Evolutionary conservation across 495 filamentous ascomycete species (phyloP).

Genomic region (Aspergillus conjunctus): DNA sequence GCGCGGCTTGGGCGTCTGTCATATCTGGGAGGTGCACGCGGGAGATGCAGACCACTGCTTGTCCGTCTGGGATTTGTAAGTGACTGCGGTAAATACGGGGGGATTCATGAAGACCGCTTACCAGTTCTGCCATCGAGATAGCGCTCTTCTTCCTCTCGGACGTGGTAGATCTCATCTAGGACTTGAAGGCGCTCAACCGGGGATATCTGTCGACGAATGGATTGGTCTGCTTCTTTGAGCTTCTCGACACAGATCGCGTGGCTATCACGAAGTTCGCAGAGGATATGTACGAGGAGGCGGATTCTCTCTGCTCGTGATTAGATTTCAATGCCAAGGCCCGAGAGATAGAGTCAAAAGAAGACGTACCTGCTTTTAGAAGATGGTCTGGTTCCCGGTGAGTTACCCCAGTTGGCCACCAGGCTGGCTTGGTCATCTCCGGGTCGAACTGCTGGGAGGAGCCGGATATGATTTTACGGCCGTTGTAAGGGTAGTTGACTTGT

Average conservation of each 20-base stretch:
- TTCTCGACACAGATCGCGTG: constrained; percentile 40
- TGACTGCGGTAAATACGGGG: neutral
- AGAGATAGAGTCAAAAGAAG: neutral
- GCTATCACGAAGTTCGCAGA: constrained; percentile 47
- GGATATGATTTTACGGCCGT: constrained; percentile 50
- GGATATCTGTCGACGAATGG: constrained; percentile 45
- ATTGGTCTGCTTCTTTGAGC: constrained; percentile 45
- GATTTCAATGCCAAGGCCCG: neutral
- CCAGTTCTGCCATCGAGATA: constrained; percentile 59
- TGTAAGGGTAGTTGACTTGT: constrained; percentile 80
- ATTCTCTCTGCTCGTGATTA: constrained; percentile 55
- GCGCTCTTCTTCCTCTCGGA: constrained; percentile 63
- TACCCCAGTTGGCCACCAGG: constrained; percentile 74
- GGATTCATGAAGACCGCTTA: constrained; percentile 30
- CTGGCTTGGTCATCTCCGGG: constrained; percentile 54
- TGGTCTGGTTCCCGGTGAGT: constrained; percentile 81
- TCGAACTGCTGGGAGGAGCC: constrained; percentile 40
- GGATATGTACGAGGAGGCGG: constrained; percentile 60
- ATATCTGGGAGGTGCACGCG: constrained; percentile 39
- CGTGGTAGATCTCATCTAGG: constrained; percentile 66
- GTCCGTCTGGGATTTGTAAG: constrained; percentile 19
- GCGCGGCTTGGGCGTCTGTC: constrained; percentile 19
- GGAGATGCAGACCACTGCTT: constrained; percentile 32
- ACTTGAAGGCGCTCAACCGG: constrained; percentile 42
- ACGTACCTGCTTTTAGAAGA: constrained; percentile 66